These are phyloP conservation scores for Monoraphidium neglectum DNA, from an alignment of 139 green algal genomes.

Conservation along the genomic window DNA sequence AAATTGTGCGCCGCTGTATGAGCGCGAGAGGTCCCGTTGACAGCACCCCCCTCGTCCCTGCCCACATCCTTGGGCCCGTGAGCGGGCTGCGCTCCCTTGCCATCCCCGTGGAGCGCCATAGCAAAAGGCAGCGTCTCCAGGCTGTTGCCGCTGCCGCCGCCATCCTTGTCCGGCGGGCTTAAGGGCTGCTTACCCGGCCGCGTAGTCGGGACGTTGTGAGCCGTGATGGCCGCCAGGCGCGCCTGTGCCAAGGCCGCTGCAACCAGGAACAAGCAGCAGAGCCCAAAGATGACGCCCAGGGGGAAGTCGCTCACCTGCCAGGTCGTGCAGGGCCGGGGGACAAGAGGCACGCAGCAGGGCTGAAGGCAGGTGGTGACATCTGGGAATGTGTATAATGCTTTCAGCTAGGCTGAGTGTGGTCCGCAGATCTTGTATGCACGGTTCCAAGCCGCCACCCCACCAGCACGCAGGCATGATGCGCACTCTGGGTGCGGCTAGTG, in stretches of 20 bases:
- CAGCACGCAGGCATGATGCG: not conserved
- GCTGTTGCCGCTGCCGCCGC: not conserved
- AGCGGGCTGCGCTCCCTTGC: not conserved
- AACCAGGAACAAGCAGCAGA: constrained; percentile 28
- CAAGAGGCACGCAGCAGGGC: not conserved
- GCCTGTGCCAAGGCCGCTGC: constrained; percentile 8
- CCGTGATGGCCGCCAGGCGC: not conserved
- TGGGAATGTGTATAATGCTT: not conserved
- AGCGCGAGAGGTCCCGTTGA: no score
- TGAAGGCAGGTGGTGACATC: not conserved
- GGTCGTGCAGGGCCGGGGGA: not conserved
- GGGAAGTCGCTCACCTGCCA: constrained; percentile 29
- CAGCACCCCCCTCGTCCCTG: no score
- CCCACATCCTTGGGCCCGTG: no score
- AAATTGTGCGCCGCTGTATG: no score
- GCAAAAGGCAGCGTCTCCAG: no score
- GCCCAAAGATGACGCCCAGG: constrained; percentile 18
- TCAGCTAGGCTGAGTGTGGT: not conserved
- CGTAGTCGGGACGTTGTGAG: no score
- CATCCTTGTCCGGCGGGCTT: not conserved
- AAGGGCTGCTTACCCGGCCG: no score
- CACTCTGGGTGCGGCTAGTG: not conserved
- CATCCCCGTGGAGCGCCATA: not conserved
- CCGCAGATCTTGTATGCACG: no score
- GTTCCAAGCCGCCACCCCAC: not conserved